Evolutionary conservation across 2,329 filamentous ascomycete genomes (phyloP), one percentile per base, ranked within the genome.

Genomic region (Penicillium sp.): DNA sequence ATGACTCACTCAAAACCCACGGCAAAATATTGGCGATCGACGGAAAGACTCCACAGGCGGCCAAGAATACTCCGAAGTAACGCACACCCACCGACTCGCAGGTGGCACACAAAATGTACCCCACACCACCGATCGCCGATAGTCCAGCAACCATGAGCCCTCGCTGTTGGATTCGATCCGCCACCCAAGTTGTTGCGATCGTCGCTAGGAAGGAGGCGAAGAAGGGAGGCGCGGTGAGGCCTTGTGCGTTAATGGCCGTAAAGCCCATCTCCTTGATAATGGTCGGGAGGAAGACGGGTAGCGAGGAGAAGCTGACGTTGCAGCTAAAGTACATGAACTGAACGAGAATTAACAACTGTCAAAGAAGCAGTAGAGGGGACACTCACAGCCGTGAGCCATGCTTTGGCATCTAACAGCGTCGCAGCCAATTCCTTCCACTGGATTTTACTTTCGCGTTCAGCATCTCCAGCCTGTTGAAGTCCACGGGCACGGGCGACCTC

Each of bases 11-110:
- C 2, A 86, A 69, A 1, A 87, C 85, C 68, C 87, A 88, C 0
- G 87, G 86, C 31, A 90, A 79, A 8, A 87, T 85, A 56, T 89
- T 88, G 3, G 83, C 82, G 30, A 90, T 84, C 61, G 80, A 81
- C 0, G 86, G 83, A 41, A 90, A 86, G 22, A 90, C 80, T 10
- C 84, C 84, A 2, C 76, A 77, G 0, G 83, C 80, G 5, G 83
- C 82, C 13, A 81, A 62, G 64, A 80, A 81, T 1, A 79, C 74
- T 3, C 76, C 79, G 38, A 76, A 71, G 61, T 83, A 83, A n/a
- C 78, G 71, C 4, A 74, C 72, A 2, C 71, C 75, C 3, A 78
- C 74, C 2, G 63, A 81, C 16, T 73, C 74, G 25, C 80, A 79
- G 0, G 81, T 77, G 0, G 85, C 84, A 2, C 88, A 79, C 24